Conservation (phyloP, 2,329 filamentous ascomycete genomes). For the Phaeoacremonium minimum region DNA sequence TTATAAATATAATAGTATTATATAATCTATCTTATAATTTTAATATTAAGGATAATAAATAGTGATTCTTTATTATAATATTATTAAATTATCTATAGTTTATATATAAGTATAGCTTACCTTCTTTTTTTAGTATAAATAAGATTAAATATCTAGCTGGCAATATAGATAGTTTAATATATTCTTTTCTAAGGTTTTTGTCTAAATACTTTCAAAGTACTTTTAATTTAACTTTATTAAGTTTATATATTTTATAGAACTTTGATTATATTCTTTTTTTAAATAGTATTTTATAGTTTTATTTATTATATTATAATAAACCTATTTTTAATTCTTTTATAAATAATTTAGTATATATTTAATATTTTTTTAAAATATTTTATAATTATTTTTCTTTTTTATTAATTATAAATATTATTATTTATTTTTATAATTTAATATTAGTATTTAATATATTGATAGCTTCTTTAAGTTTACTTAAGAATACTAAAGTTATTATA, state of each 20-base stretch:
- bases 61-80: background rate
- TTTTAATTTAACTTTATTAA: background rate
- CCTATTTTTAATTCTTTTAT: background rate
- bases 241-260: background rate
- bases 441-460: background rate
- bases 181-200: no score
- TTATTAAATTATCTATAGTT: background rate
- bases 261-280: background rate
- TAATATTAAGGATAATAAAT: background rate
- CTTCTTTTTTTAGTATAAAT: background rate
- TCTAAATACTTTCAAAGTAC: background rate
- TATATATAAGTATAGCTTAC: background rate
- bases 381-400: background rate
- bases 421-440: background rate
- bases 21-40: no score
- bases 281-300: background rate
- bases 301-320: background rate
- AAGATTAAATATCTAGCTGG: no score
- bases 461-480: background rate
- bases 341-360: background rate
- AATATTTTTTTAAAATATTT: background rate
- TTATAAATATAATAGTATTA: no score
- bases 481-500: background rate
- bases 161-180: no score
- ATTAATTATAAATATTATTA: background rate